A percentile compares a stretch with the other conserved stretches of the same genome.
Evolutionary conservation across 2,329 filamentous ascomycete species (phyloP).

Genomic region (Microsporum ferrugineum): DNA sequence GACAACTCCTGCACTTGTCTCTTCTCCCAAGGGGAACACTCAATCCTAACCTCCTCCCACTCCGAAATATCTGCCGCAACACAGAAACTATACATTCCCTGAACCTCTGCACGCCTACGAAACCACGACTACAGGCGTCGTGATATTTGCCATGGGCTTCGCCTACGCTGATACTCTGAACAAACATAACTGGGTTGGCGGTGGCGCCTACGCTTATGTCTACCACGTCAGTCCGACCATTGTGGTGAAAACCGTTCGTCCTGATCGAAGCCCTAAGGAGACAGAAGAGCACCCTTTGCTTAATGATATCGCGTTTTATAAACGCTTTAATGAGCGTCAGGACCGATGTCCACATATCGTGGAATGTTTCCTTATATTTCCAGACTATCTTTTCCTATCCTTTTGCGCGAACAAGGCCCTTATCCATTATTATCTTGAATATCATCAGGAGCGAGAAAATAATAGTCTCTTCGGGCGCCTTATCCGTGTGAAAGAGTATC

Average conservation of each 20-base stretch:
- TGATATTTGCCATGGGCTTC: not conserved
- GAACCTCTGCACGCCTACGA: no score
- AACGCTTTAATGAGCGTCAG: conserved; percentile 9
- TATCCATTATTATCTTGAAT: not conserved
- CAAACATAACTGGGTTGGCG: not conserved
- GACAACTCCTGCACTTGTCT: no score
- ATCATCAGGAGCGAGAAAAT: conserved; percentile 9
- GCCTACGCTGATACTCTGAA: not conserved
- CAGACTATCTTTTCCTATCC: conserved; percentile 14
- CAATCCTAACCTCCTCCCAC: no score
- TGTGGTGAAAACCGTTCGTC: not conserved
- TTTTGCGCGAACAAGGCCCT: conserved; percentile 9
- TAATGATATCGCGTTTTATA: conserved; percentile 12
- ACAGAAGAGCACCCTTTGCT: conserved; percentile 3
- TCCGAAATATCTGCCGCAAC: no score
- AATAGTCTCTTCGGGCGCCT: conserved; percentile 5
- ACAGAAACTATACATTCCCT: no score
- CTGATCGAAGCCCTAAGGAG: not conserved
- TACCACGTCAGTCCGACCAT: not conserved
- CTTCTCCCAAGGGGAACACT: no score
- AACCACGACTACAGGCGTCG: no score
- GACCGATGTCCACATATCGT: conserved; percentile 13
- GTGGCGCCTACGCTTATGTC: not conserved
- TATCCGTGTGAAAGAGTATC: conserved; percentile 12
- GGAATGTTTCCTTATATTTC: conserved; percentile 13